Percentiles rank a stretch among this genome's conserved stretches.
Evolutionary conservation across 1,284 basidiomycete species (phyloP).

Genomic region (Meripilus lineatus): DNA sequence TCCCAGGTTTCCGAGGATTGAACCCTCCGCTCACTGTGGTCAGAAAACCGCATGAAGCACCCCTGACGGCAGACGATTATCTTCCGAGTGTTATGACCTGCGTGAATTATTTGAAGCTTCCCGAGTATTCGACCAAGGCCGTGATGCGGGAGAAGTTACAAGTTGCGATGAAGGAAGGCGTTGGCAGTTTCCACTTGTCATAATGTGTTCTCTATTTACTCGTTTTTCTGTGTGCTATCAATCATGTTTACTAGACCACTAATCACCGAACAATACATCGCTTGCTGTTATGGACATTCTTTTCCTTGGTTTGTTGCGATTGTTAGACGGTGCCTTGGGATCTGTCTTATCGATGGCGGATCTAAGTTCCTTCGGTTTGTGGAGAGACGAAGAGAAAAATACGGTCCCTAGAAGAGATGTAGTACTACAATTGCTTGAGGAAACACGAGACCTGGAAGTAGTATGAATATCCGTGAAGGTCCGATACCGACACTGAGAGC

Average conservation of each 20-base stretch:
- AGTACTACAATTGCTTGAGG: too few species aligned
- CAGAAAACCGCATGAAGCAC: constrained; percentile 91
- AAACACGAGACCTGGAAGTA: too few species aligned
- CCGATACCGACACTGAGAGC: too few species aligned
- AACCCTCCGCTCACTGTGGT: constrained; percentile 96
- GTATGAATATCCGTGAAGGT: too few species aligned
- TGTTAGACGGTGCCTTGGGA: too few species aligned
- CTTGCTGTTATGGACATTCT: not conserved
- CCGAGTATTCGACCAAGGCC: constrained; percentile 84
- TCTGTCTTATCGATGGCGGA: too few species aligned
- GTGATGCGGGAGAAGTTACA: constrained; percentile 78
- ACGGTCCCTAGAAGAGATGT: too few species aligned
- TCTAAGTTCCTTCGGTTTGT: too few species aligned
- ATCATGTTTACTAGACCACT: not conserved
- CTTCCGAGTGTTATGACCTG: constrained; percentile 99
- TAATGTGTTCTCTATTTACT: constrained; percentile 32
- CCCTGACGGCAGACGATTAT: constrained; percentile 89
- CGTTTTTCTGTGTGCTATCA: constrained; percentile 6
- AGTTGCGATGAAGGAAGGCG: constrained; percentile 84
- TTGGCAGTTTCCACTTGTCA: constrained; percentile 93
- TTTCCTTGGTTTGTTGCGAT: not conserved
- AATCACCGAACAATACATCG: not conserved
- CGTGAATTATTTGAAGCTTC: constrained; percentile 94
- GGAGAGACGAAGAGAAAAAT: too few species aligned
- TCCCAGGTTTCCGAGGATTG: constrained; percentile 86